Evolutionary conservation across 805 yeast species (phyloP).

Genomic region (Blastobotrys mokoenaii): DNA sequence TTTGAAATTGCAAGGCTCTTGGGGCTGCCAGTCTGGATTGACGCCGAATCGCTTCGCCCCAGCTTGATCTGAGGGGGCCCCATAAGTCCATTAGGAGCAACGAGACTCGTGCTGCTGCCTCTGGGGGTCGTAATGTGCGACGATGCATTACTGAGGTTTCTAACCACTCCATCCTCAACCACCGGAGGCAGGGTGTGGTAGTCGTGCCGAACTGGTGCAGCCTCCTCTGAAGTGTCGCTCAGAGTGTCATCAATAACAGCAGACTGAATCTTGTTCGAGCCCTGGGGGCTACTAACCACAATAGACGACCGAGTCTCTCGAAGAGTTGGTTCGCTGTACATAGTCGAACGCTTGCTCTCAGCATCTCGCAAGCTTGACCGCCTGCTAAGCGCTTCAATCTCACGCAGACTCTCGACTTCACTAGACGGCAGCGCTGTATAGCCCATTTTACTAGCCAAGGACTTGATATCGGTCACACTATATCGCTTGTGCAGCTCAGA

Average conservation of each 20-base stretch:
- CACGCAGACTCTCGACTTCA: background rate
- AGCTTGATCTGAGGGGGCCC: background rate
- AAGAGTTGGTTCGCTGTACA: constrained; percentile 5
- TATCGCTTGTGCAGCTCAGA: background rate
- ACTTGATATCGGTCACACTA: background rate
- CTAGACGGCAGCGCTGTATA: background rate
- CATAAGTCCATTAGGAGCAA: background rate
- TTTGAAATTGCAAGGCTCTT: constrained; percentile 8
- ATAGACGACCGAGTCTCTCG: constrained; percentile 13
- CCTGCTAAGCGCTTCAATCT: background rate
- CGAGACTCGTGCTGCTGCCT: background rate
- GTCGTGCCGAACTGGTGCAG: background rate
- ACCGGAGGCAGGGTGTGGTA: constrained; percentile 2
- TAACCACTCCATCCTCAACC: constrained; percentile 3
- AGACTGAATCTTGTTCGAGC: constrained; percentile 10
- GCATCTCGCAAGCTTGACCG: no score
- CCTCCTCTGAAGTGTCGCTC: constrained; percentile 1
- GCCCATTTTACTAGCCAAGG: background rate
- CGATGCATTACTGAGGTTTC: background rate
- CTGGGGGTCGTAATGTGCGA: background rate
- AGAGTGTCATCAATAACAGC: constrained; percentile 13
- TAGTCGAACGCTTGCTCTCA: background rate
- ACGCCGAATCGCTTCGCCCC: background rate
- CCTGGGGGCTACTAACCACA: constrained; percentile 6
- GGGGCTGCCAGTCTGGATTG: background rate